Conservation (phyloP, 495 filamentous ascomycete species). For the Sordaria brevicollis region DNA sequence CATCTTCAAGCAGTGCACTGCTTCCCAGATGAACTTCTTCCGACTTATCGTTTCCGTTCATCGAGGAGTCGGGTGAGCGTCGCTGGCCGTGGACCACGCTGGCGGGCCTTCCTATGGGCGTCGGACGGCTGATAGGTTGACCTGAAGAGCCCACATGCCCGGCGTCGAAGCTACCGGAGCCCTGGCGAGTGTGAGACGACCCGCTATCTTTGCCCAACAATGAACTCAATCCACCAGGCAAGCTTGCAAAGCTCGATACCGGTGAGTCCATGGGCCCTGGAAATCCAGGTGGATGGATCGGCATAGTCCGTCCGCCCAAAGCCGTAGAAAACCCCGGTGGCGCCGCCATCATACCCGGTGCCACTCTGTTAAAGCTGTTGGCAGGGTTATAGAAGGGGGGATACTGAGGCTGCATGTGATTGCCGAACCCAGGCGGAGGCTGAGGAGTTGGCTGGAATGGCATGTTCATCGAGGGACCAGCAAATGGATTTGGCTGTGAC, state of each 20-base stretch:
- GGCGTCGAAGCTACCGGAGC: slow-evolving; percentile 34
- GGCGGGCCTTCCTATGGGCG: slow-evolving; percentile 79
- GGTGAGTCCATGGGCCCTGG: slow-evolving; percentile 36
- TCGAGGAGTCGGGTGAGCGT: slow-evolving; percentile 28
- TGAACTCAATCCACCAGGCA: slow-evolving; percentile 20
- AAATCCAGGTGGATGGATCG: slow-evolving; percentile 51
- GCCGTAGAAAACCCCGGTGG: slow-evolving; percentile 48
- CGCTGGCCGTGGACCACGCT: slow-evolving; percentile 49
- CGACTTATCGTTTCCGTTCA: slow-evolving; percentile 35
- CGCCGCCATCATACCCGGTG: slow-evolving; percentile 41
- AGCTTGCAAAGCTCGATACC: slow-evolving; percentile 20
- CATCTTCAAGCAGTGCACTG: slow-evolving; percentile 74
- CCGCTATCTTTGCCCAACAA: slow-evolving; percentile 23
- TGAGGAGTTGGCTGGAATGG: slow-evolving; percentile 26
- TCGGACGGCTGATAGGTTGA: slow-evolving; percentile 67
- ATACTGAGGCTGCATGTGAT: slow-evolving; percentile 15
- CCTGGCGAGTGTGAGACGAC: slow-evolving; percentile 35
- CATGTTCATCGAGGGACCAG: slow-evolving; percentile 23
- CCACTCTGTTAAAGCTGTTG: slow-evolving; percentile 31
- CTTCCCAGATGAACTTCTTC: slow-evolving; percentile 85
- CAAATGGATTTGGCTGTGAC: slow-evolving; percentile 29
- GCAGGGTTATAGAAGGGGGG: slow-evolving; percentile 5
- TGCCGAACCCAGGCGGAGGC: slow-evolving; percentile 29
- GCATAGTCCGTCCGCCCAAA: slow-evolving; percentile 54
- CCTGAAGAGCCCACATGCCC: slow-evolving; percentile 22